Evolutionary conservation across 2,329 filamentous ascomycete species (phyloP), one percentile per base, ranked within the genome.

Genomic region (Cladosporium velox): DNA sequence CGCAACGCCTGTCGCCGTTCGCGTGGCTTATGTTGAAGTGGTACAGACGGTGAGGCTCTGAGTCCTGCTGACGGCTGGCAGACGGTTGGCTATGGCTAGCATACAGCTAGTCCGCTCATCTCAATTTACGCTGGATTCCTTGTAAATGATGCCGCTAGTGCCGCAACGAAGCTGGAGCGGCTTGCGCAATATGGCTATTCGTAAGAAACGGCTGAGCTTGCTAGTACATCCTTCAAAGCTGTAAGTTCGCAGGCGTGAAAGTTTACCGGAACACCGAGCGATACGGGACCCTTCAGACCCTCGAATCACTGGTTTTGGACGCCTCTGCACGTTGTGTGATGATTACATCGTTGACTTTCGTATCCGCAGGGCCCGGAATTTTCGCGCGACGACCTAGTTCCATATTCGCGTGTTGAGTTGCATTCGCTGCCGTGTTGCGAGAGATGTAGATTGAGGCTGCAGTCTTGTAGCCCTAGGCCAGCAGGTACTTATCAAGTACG

Each of bases 321-420:
- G 30, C 30, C 15, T 34, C 18, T 54, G 28, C 4, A 32, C 28
- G 28, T 5, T 32, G 6, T 54, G 21, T 28, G 10, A 34, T 55
- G 52, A 55, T 55, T 55, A 55, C 52, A 34, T 55, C 30, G 52
- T 55, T 55, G 52, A 55, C 52, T 55, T 55, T 55, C 32, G 52
- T 32, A 32, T 10, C n/a, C 18, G 32, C 28, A 34, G 30, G 28
- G 2, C 32, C 52, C 52, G 30, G 52, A 10, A 34, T 34, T 12
- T 5, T 34, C 52, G 41, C 30, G 52, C 52, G 11, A 32, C 28
- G 52, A 55, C 8, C 18, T 34, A 55, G 18, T 55, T 10, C 52
- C 32, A 12, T 7, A 55, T 55, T n/a, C 7, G 52, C 34, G 52
- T 7, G 28, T 55, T 21, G 28, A 30, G 52, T 55, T 18, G 52